Base-by-base conservation (phyloP, 1,284 basidiomycete species). In the Vanrija sp. region DNA sequence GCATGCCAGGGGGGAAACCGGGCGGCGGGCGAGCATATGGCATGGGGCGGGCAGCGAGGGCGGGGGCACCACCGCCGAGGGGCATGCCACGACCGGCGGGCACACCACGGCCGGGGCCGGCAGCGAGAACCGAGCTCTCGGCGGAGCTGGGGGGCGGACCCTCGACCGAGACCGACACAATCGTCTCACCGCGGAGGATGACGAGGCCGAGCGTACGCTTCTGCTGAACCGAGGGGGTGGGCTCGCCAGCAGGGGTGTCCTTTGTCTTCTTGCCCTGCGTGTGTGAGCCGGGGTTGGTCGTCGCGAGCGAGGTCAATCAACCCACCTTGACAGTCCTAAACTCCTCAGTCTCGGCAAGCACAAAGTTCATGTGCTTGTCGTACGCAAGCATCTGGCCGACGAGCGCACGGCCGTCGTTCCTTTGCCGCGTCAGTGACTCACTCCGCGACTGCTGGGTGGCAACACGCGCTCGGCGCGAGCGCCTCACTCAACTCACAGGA, bases 291-390 rank as follows among this genome's bases (percentile, higher is more conserved):
- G 10, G 10, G 10, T 8, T 9, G 18, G 20, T 16, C 23, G 14
- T 16, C 18, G 19, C 2, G 2, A 15, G 27, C n/a, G 15, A 12
- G 35, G 19, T 1, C 19, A 36, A 43, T n/a, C 41, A 18, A 58
- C 71, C 41, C 42, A 75, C 73, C 69, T 77, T 84, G 44, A 96
- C 85, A 60, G 88, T 85, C 68, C 93, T 79, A 73, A 96, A 96
- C 76, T 96, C 95, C 78, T 96, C 93, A 72, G 93, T 96, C 65
- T 98, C 95, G 14, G 94, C 92, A 51, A 99, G 80, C 47, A 99
- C 96, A 65, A 99, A 83, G 79, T 99, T 99, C 95, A 98, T 98
- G 79, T 98, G 96, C 69, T 89, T 87, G 81, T 99, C 96, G 74
- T 98, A 99, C 47, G 96, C 96, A 70, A 99, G 87, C 88, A 98